These are phyloP conservation scores for Exophiala sideris DNA, from an alignment of 2,329 filamentous ascomycete species.

Conservation along the genomic window DNA sequence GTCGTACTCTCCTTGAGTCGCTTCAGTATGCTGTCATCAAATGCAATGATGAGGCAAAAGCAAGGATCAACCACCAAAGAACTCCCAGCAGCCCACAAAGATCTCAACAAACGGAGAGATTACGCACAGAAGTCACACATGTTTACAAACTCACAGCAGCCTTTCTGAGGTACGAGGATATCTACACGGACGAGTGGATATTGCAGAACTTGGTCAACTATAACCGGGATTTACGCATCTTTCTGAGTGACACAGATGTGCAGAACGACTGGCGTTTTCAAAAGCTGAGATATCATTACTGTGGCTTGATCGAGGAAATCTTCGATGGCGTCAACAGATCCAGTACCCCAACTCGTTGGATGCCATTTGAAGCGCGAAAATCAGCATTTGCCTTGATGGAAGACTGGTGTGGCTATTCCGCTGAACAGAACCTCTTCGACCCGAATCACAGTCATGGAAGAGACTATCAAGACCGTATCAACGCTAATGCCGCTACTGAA, in stretches of 20 bases:
- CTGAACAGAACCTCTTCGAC: conserved; percentile 80
- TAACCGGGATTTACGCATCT: conserved; percentile 86
- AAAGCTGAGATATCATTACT: conserved; percentile 86
- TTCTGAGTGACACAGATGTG: conserved; percentile 90
- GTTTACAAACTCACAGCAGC: conserved; percentile 92
- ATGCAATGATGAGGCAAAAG: conserved; percentile 84
- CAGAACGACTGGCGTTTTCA: conserved; percentile 95
- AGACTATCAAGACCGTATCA: conserved; percentile 61
- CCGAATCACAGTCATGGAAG: conserved; percentile 59
- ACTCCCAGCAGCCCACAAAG: conserved; percentile 77
- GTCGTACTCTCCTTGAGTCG: conserved; percentile 83
- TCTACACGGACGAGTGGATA: conserved; percentile 86
- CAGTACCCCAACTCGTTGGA: conserved; percentile 83
- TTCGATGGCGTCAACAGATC: conserved; percentile 88
- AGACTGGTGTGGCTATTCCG: conserved; percentile 97
- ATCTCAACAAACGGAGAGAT: conserved; percentile 77
- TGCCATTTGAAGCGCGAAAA: conserved; percentile 94
- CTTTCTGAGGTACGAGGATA: conserved; percentile 73
- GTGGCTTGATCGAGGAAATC: conserved; percentile 85
- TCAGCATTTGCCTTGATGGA: conserved; percentile 97
- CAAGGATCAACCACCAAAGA: conserved; percentile 76
- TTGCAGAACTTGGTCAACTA: conserved; percentile 84
- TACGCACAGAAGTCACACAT: conserved; percentile 92
- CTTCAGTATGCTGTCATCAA: conserved; percentile 80
- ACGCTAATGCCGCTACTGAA: conserved; percentile 85